A percentile compares a stretch with the other conserved stretches of the same genome.
Evolutionary conservation across 495 filamentous ascomycete genomes (phyloP).

Genomic region (Penicillium daleae): DNA sequence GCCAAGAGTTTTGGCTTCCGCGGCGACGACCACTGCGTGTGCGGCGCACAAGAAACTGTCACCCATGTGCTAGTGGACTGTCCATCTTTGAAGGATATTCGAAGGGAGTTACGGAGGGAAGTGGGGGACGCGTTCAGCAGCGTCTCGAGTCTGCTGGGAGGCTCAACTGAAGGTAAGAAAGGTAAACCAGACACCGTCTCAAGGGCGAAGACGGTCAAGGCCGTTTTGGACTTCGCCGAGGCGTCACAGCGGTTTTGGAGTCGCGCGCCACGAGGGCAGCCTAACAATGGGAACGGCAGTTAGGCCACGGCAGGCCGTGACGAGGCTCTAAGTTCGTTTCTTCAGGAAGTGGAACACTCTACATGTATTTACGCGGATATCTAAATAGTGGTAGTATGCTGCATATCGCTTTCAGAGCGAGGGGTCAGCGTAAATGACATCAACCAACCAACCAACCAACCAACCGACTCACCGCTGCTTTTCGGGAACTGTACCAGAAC

Average conservation of each 20-base stretch:
- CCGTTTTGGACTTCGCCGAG: constrained; percentile 37
- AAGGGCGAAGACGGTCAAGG: constrained; percentile 26
- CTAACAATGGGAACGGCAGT: constrained; percentile 27
- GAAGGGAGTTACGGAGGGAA: constrained; percentile 22
- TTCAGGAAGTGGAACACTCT: constrained; percentile 8
- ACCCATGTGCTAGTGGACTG: constrained; percentile 26
- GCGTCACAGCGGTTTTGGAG: constrained; percentile 38
- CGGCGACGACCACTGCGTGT: constrained; percentile 26
- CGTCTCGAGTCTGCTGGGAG: constrained; percentile 35
- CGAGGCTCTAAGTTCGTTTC: constrained; percentile 34
- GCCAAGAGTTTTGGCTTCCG: constrained; percentile 12
- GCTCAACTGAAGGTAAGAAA: constrained; percentile 30
- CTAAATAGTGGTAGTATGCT: background rate
- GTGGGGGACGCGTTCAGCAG: constrained; percentile 30
- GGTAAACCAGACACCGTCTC: constrained; percentile 32
- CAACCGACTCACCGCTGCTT: too few relatives aligned
- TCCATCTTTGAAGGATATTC: constrained; percentile 16
- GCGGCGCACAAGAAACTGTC: constrained; percentile 27
- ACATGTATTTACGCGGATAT: background rate
- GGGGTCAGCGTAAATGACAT: constrained; percentile 5
- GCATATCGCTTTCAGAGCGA: constrained; percentile 5
- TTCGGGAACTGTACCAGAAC: too few relatives aligned
- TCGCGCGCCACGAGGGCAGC: constrained; percentile 36
- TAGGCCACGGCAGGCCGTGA: constrained; percentile 35
- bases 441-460: background rate